Conservation (phyloP, 139 green algal species). For the Tetradesmus lagerheimii region DNA sequence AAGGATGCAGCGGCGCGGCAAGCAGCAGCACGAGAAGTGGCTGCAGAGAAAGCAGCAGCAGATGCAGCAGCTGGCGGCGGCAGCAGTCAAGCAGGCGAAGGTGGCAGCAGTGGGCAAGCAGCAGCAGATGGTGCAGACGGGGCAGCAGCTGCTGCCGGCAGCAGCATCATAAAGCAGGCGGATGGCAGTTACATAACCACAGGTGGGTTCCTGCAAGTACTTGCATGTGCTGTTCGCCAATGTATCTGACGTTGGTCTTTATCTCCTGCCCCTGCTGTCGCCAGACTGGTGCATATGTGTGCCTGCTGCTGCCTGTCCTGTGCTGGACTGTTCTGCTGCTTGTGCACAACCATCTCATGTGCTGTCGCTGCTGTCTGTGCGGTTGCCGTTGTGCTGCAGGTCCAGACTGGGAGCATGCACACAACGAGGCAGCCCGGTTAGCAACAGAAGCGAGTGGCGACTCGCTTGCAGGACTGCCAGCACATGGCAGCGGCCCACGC, state of each 20-base stretch:
- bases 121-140: not conserved
- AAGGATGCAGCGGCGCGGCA: not conserved
- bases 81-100: not conserved
- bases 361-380: not conserved
- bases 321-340: no score
- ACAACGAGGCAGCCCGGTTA: constrained; percentile 22
- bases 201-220: not conserved
- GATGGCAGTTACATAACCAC: not conserved
- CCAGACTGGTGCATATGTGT: no score
- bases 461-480: not conserved
- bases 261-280: no score
- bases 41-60: not conserved
- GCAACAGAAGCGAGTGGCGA: constrained; percentile 16
- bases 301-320: no score
- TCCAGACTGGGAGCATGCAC: constrained; percentile 24
- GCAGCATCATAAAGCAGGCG: not conserved
- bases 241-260: no score
- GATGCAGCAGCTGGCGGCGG: not conserved
- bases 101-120: no score
- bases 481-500: not conserved
- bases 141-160: not conserved
- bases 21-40: not conserved
- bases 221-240: not conserved
- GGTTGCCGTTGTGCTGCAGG: not conserved
- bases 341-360: not conserved